Conservation (phyloP, 2,329 filamentous ascomycete species). For the Penicillium sp. region DNA sequence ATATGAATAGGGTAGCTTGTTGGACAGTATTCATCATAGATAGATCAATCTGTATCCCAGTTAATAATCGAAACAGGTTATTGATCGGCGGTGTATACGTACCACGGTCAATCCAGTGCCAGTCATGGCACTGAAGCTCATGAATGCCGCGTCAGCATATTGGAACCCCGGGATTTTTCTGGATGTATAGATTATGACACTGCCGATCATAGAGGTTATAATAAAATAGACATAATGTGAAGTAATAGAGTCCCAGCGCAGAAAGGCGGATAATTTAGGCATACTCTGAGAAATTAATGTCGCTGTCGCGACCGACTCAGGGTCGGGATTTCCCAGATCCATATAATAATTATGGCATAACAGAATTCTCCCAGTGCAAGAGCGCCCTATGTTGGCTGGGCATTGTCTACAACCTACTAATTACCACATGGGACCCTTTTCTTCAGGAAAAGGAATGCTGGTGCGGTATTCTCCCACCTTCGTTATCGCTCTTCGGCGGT, state of each 20-base stretch:
- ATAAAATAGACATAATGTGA: constrained; percentile 69
- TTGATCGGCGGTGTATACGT: constrained; percentile 7
- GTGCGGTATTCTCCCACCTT: neutral
- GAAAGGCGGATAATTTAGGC: constrained; percentile 26
- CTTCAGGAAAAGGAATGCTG: neutral
- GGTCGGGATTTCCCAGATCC: neutral
- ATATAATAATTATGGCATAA: neutral
- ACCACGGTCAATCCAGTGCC: constrained; percentile 66
- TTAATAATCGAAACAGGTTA: neutral
- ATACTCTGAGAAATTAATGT: constrained; percentile 8
- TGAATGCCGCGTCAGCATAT: constrained; percentile 66
- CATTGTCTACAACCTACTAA: constrained; percentile 3
- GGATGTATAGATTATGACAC: constrained; percentile 62
- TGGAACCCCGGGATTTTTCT: constrained; percentile 52
- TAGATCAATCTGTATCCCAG: constrained; percentile 40
- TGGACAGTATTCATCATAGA: constrained; percentile 66
- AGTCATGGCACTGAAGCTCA: constrained; percentile 66
- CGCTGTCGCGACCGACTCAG: neutral
- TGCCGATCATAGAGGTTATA: constrained; percentile 53
- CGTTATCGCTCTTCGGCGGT: neutral
- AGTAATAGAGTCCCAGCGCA: constrained; percentile 58
- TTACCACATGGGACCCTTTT: neutral
- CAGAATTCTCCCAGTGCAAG: neutral
- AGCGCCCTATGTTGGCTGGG: neutral
- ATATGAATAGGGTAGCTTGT: constrained; percentile 63